A percentile compares a stretch with the other conserved stretches of the same genome.
phyloP scores from a whole-genome alignment of 768 basidiomycete species.

The Coprinopsis strossmayeri region DNA sequence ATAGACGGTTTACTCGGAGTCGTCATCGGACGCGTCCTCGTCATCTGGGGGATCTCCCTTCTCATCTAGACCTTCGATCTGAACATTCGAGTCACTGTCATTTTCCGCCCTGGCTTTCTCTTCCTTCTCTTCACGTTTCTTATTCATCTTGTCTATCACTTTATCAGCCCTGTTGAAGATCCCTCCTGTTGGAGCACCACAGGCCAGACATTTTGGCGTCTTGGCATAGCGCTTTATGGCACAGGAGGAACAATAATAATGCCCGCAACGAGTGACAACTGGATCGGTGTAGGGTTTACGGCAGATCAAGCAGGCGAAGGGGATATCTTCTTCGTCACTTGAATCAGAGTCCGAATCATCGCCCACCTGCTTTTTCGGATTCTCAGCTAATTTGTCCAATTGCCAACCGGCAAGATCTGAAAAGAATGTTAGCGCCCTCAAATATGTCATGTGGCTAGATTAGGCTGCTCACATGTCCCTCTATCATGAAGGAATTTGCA shows the following conservation, averaged over 20 bases:
- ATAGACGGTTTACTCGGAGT: constrained; percentile 17
- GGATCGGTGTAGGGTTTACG: constrained; percentile 93
- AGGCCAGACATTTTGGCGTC: constrained; percentile 94
- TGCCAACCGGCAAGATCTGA: constrained; percentile 98
- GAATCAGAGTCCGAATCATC: constrained; percentile 59
- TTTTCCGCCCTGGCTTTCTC: constrained; percentile 37
- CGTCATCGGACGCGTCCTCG: constrained; percentile 27
- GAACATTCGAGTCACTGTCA: constrained; percentile 34
- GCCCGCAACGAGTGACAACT: constrained; percentile 91
- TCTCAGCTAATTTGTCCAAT: constrained; percentile 87
- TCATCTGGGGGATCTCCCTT: constrained; percentile 20
- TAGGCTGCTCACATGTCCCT: constrained; percentile 69
- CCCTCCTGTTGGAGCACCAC: constrained; percentile 87
- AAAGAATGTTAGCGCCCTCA: constrained; percentile 4
- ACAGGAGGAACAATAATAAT: constrained; percentile 93
- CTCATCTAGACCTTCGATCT: constrained; percentile 54
- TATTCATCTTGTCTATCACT: constrained; percentile 81
- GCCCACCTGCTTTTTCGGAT: constrained; percentile 54
- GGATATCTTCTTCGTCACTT: constrained; percentile 81
- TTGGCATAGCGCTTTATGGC: constrained; percentile 93
- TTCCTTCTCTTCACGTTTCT: constrained; percentile 55
- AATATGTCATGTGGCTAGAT: constrained; percentile 6
- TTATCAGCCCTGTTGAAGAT: constrained; percentile 97
- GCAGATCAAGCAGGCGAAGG: constrained; percentile 98
- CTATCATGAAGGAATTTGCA: constrained; percentile 99